phyloP scores from a whole-genome alignment of 345 rosid species.

The Boechera retrofracta region DNA sequence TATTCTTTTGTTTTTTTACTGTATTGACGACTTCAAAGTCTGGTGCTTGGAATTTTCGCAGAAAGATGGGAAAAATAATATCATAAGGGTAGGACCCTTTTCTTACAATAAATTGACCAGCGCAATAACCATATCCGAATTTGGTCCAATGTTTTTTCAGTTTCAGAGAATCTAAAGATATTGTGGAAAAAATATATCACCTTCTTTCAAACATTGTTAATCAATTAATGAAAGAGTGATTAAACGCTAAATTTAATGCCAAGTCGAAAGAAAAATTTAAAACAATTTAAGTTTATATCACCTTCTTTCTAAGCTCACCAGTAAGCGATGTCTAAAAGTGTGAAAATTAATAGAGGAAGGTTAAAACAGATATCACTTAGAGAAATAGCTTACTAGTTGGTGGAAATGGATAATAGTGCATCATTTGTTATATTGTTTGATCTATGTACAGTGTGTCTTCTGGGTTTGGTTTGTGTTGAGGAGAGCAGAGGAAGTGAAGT shows the following conservation, averaged over 20 bases:
- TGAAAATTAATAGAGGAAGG: neutral
- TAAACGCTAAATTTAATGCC: too few species aligned
- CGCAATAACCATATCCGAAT: slow-evolving; percentile 4
- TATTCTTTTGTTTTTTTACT: neutral
- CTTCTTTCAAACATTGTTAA: neutral
- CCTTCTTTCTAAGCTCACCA: neutral
- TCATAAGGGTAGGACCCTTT: neutral
- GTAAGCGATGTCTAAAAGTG: neutral
- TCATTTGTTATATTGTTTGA: neutral
- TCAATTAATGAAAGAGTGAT: too few species aligned
- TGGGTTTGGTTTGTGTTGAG: slow-evolving; percentile 14
- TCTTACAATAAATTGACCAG: slow-evolving; percentile 25
- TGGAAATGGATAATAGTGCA: neutral
- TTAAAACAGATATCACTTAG: neutral
- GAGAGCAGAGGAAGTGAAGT: too few species aligned
- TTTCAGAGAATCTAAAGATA: neutral
- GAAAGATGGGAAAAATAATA: neutral
- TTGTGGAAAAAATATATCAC: neutral
- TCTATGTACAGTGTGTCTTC: neutral
- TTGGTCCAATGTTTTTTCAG: too few species aligned
- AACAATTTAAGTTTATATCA: neutral
- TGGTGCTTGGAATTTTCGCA: slow-evolving; percentile 24
- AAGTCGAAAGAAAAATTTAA: neutral
- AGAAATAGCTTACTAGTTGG: neutral
- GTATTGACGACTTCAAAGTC: slow-evolving; percentile 23